A percentile compares a stretch with the other conserved stretches of the same genome.
These are phyloP conservation scores for Nicotiana tabacum DNA, from an alignment of 257 asterid genomes.

Conservation along the genomic window DNA sequence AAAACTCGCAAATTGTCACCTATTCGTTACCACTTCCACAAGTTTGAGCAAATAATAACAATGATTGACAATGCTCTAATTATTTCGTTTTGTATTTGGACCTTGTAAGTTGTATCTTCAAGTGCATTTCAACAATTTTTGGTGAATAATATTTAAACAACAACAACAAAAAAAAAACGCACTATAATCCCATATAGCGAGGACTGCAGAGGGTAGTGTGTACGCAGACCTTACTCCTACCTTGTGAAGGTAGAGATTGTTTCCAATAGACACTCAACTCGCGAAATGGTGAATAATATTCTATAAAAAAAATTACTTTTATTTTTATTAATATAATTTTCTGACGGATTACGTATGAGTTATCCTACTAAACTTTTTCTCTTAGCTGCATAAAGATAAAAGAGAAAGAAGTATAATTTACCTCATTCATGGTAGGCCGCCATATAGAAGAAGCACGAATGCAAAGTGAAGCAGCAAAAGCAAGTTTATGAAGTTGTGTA, in stretches of 20 bases:
- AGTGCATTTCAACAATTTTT: background rate
- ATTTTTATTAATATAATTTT: too few species aligned
- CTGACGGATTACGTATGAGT: background rate
- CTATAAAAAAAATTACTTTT: too few species aligned
- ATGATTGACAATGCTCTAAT: background rate
- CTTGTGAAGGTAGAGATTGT: too few species aligned
- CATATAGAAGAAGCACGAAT: conserved; percentile 78
- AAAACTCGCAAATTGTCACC: background rate
- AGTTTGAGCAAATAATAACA: background rate
- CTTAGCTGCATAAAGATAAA: background rate
- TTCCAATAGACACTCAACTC: too few species aligned
- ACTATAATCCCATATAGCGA: too few species aligned
- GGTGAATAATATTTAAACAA: background rate
- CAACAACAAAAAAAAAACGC: too few species aligned
- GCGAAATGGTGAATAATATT: background rate
- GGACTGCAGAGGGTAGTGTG: too few species aligned
- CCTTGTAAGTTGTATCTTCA: background rate
- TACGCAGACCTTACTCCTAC: too few species aligned
- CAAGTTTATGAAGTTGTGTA: conserved; percentile 53
- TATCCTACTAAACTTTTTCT: background rate
- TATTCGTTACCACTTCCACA: background rate
- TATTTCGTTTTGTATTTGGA: background rate
- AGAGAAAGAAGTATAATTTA: conserved; percentile 7
- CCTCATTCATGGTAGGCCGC: conserved; percentile 97
- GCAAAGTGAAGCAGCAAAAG: conserved; percentile 85